Conservation (phyloP, 306 rosid genomes). For the Fagus sylvatica region DNA sequence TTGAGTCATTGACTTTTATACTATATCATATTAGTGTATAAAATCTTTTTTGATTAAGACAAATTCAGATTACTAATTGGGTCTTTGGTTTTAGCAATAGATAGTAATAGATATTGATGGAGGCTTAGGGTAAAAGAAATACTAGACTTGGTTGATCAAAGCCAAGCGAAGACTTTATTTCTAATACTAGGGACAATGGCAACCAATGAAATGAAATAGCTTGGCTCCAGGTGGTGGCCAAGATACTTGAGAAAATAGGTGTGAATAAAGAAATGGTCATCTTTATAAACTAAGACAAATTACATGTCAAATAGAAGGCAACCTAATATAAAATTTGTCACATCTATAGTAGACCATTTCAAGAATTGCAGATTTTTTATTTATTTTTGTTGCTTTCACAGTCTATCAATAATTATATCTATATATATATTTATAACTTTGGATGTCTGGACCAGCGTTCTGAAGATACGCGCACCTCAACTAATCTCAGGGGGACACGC, state of each 20-base stretch:
- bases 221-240: background rate
- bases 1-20: background rate
- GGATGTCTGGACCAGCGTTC: too few species aligned
- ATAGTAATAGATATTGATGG: background rate
- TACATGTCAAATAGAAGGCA: background rate
- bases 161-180: background rate
- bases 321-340: too few species aligned
- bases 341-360: background rate
- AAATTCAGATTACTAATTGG: background rate
- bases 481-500: too few species aligned
- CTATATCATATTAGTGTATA: background rate
- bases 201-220: background rate
- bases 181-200: background rate
- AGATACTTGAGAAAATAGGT: background rate
- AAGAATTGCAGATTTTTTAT: background rate
- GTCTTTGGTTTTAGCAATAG: background rate
- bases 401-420: too few species aligned
- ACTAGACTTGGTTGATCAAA: background rate
- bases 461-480: too few species aligned
- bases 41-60: background rate
- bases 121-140: background rate
- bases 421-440: too few species aligned
- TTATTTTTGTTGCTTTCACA: background rate
- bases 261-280: background rate
- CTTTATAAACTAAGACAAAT: background rate